A percentile compares a stretch with the other conserved stretches of the same genome.
Evolutionary conservation across 2,329 filamentous ascomycete species (phyloP).

Genomic region (Aspergillus sp.): DNA sequence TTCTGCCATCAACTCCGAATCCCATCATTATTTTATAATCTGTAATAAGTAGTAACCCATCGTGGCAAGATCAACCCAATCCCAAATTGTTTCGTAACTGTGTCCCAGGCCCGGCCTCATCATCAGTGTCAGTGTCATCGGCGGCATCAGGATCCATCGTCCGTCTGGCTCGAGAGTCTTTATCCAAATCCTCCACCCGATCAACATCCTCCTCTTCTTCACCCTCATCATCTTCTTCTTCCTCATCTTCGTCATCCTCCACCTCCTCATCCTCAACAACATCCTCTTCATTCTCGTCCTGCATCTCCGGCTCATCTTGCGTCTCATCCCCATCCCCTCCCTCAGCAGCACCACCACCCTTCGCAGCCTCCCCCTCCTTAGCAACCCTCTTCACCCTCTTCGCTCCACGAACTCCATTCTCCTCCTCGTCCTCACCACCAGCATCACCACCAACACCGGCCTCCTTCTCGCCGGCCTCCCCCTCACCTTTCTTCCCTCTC

Average conservation of each 20-base stretch:
- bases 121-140: conserved; percentile 29
- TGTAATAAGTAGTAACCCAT: not conserved
- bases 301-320: conserved; percentile 22
- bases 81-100: conserved; percentile 28
- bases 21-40: not conserved
- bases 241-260: conserved; percentile 13
- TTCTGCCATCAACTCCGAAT: too few relatives aligned
- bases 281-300: conserved; percentile 17
- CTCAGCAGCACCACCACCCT: conserved; percentile 4
- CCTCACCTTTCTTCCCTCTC: conserved; percentile 42
- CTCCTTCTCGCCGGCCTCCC: conserved; percentile 17
- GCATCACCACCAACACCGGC: conserved; percentile 11
- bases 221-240: conserved; percentile 12
- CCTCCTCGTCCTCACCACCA: conserved; percentile 18
- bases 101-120: conserved; percentile 22
- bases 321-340: conserved; percentile 17
- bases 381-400: conserved; percentile 16
- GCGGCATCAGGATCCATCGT: conserved; percentile 26
- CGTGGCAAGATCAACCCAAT: conserved; percentile 12
- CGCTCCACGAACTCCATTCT: conserved; percentile 13
- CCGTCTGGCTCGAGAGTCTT: conserved; percentile 15
- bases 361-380: conserved; percentile 7
- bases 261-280: conserved; percentile 22
- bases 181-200: conserved; percentile 34
- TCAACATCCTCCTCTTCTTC: conserved; percentile 30